Evolutionary conservation across 345 rosid species (phyloP).

Genomic region (Psidium guajava): DNA sequence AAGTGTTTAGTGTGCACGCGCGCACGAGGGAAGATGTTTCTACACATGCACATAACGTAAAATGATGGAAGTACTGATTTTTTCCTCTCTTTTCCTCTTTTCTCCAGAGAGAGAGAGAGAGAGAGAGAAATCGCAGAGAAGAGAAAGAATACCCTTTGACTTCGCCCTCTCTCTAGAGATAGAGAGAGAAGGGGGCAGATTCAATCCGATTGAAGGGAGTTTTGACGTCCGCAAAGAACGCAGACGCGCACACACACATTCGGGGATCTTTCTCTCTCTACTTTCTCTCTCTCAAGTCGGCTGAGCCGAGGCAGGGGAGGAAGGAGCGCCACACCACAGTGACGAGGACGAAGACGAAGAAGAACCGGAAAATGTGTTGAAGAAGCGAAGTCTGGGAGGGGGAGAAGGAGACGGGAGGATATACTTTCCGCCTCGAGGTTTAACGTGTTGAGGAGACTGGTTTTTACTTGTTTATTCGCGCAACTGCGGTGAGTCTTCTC

Average conservation of each 20-base stretch:
- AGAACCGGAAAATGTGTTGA: neutral
- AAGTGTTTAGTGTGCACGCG: neutral
- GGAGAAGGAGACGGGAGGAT: no score
- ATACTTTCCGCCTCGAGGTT: no score
- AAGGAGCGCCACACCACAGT: neutral
- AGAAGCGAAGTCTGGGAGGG: neutral
- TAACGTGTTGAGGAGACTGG: neutral
- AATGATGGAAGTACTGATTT: neutral
- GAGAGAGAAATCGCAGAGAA: neutral
- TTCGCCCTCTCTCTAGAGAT: constrained; percentile 8
- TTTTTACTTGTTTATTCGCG: neutral
- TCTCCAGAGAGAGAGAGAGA: neutral
- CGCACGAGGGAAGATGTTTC: neutral
- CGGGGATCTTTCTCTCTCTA: constrained; percentile 8
- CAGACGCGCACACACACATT: neutral
- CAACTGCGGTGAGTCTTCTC: neutral
- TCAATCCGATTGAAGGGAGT: constrained; percentile 56
- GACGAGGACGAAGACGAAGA: neutral
- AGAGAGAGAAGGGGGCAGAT: constrained; percentile 19
- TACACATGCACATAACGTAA: neutral
- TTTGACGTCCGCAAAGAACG: constrained; percentile 96
- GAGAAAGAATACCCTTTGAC: constrained; percentile 32
- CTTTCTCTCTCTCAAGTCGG: constrained; percentile 37
- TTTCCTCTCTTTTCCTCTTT: neutral
- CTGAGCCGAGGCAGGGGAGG: neutral